Evolutionary conservation across 768 basidiomycete species (phyloP).

Genomic region (Psilocybe azurescens): DNA sequence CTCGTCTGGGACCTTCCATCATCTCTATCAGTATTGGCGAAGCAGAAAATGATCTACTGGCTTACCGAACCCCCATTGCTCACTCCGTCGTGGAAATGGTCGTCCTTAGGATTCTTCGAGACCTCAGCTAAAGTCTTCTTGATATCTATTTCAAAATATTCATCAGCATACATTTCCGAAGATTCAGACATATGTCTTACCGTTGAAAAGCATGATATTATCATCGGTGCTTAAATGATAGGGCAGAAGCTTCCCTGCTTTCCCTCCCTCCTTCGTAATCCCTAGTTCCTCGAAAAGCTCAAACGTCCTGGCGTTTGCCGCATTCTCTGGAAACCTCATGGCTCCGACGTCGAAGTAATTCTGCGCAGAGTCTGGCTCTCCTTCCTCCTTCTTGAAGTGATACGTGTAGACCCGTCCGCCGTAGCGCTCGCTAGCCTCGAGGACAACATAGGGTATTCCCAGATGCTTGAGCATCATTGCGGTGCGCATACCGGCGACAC

Average conservation of each 20-base stretch:
- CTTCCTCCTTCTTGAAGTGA: constrained; percentile 22
- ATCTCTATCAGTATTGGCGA: not conserved
- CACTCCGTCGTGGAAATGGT: constrained; percentile 12
- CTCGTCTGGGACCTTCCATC: constrained; percentile 7
- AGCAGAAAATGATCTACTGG: not conserved
- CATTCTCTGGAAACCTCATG: constrained; percentile 39
- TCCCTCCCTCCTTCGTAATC: constrained; percentile 7
- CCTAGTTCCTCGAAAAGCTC: constrained; percentile 15
- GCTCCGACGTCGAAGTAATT: constrained; percentile 34
- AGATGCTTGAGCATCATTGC: constrained; percentile 35
- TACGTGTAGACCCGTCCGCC: constrained; percentile 36
- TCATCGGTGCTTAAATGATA: constrained; percentile 13
- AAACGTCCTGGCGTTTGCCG: constrained; percentile 12
- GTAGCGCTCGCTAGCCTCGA: constrained; percentile 29
- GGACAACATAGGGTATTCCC: constrained; percentile 29
- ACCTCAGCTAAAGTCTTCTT: constrained; percentile 8
- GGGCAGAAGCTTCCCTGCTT: constrained; percentile 9
- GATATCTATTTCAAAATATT: not conserved
- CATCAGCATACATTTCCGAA: not conserved
- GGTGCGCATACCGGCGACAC: constrained; percentile 32
- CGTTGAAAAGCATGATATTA: constrained; percentile 11
- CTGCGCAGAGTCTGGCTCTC: constrained; percentile 6
- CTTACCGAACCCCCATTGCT: constrained; percentile 10
- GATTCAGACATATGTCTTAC: not conserved
- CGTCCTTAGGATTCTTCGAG: not conserved